phyloP scores from a whole-genome alignment of 441 rosid genomes.

The Populus hybrid region DNA sequence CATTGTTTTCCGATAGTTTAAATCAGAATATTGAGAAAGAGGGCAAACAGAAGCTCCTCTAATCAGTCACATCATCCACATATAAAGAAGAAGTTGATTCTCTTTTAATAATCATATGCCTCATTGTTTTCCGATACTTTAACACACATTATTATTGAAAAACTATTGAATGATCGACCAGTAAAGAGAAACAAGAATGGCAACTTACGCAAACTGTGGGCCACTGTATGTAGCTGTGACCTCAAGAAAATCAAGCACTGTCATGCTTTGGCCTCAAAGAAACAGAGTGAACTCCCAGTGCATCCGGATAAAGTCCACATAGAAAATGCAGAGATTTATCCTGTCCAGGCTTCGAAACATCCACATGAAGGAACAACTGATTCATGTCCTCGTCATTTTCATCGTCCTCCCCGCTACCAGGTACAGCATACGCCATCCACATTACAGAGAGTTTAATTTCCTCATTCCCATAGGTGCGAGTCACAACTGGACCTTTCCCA shows the following conservation, averaged over 20 bases:
- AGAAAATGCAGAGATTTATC: conserved; percentile 60
- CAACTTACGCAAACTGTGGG: conserved; percentile 66
- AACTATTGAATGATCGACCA: neutral
- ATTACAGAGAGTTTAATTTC: conserved; percentile 62
- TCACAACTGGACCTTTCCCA: conserved; percentile 63
- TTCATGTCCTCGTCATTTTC: conserved; percentile 58
- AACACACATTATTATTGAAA: neutral
- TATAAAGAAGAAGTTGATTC: neutral
- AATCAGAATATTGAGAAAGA: too few species aligned
- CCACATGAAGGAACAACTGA: conserved; percentile 78
- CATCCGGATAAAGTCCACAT: conserved; percentile 85
- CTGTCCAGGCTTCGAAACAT: conserved; percentile 65
- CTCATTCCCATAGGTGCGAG: conserved; percentile 54
- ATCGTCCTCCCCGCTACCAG: conserved; percentile 38
- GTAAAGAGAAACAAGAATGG: neutral
- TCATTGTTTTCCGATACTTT: neutral
- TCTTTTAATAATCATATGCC: neutral
- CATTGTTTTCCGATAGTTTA: too few species aligned
- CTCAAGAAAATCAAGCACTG: conserved; percentile 27
- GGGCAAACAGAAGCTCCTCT: neutral
- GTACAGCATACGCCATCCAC: conserved; percentile 46
- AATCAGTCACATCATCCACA: neutral
- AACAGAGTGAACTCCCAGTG: conserved; percentile 78
- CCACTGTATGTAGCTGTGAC: conserved; percentile 54
- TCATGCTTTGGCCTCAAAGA: conserved; percentile 63